Evolutionary conservation across 257 asterid genomes (phyloP).

Genomic region (Petunia secreta): DNA sequence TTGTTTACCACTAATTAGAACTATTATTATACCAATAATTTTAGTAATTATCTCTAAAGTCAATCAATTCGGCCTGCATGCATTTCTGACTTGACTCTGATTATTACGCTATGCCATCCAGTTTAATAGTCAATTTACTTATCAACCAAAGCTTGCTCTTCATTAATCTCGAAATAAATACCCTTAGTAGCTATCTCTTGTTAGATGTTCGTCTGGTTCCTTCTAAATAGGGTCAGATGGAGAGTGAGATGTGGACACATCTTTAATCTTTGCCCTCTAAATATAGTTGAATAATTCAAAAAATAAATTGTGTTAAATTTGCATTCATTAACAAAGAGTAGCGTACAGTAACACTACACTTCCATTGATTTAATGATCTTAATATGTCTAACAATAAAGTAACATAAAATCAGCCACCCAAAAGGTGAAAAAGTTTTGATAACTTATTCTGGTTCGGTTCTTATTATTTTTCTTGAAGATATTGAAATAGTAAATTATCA

Average conservation of each 20-base stretch:
- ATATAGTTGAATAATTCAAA: not conserved
- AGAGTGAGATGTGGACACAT: not conserved
- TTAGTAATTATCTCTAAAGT: slow-evolving; percentile 22
- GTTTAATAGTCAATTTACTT: not conserved
- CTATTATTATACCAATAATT: slow-evolving; percentile 12
- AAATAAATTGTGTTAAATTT: not conserved
- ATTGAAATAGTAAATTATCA: not conserved
- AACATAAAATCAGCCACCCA: not conserved
- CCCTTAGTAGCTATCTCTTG: not conserved
- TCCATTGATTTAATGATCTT: not conserved
- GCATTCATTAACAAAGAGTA: not conserved
- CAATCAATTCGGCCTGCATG: slow-evolving; percentile 28
- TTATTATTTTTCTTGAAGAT: not conserved
- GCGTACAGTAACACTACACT: not conserved
- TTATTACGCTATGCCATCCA: slow-evolving; percentile 9
- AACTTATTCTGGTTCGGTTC: not conserved
- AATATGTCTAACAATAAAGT: not conserved
- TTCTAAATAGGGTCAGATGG: not conserved
- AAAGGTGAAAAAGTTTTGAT: not conserved
- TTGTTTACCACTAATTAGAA: not conserved
- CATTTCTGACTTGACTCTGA: slow-evolving; percentile 19
- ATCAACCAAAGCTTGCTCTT: not conserved
- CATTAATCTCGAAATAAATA: not conserved
- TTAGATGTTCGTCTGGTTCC: slow-evolving; percentile 14
- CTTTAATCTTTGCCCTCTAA: not conserved